Percentiles rank a stretch among this genome's conserved stretches.
Evolutionary conservation across 1,139 yeast genomes (phyloP).

Genomic region (Kurtzmaniella quercitrusa): DNA sequence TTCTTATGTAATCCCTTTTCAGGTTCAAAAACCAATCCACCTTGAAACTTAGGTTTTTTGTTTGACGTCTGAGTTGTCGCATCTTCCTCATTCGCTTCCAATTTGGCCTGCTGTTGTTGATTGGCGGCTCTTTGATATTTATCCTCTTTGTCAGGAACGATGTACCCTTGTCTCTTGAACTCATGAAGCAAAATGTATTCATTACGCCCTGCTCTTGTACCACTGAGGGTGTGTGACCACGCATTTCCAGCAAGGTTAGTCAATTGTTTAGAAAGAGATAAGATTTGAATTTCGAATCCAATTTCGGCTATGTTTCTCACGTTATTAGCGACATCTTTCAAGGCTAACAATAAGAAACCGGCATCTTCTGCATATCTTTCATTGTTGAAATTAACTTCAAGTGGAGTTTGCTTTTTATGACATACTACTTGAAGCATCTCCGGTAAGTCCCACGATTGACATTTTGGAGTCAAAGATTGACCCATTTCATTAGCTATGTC

Average conservation of each 20-base stretch:
- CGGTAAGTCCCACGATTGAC: constrained; percentile 93
- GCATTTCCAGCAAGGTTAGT: constrained; percentile 96
- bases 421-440: constrained; percentile 86
- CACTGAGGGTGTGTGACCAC: constrained; percentile 92
- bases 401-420: constrained; percentile 52
- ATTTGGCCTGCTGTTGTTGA: constrained; percentile 33
- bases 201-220: constrained; percentile 95
- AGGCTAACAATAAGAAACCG: constrained; percentile 58
- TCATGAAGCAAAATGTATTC: constrained; percentile 92
- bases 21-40: constrained; percentile 97
- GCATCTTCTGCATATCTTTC: constrained; percentile 68
- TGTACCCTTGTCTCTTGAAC: constrained; percentile 72
- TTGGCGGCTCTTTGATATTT: constrained; percentile 41
- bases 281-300: constrained; percentile 77
- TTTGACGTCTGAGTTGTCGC: constrained; percentile 49
- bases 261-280: constrained; percentile 85
- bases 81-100: constrained; percentile 42
- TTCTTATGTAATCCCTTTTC: constrained; percentile 92
- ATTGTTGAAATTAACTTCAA: constrained; percentile 71
- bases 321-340: constrained; percentile 64
- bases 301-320: constrained; percentile 74
- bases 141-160: constrained; percentile 85
- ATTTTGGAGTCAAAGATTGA: constrained; percentile 82
- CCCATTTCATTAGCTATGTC: constrained; percentile 96
- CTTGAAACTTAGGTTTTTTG: constrained; percentile 82